A percentile compares a stretch with the other conserved stretches of the same genome.
Evolutionary conservation across 2,329 filamentous ascomycete species (phyloP).

Genomic region (Decorospora gaudefroyi): DNA sequence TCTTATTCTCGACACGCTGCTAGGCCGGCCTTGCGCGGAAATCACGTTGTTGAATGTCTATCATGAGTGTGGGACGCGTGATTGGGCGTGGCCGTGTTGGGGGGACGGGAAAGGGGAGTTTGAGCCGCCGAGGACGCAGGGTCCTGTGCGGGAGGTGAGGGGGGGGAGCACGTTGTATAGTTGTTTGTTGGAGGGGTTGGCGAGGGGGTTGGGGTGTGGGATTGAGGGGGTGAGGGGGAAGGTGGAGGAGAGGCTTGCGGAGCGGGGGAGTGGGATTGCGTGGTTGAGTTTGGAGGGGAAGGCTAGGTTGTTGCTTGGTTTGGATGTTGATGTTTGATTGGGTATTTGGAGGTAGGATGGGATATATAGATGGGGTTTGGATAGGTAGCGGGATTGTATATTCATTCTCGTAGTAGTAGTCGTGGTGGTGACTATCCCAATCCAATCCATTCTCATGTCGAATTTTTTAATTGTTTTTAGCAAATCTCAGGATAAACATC

Average conservation of each 20-base stretch:
- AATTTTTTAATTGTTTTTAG: too few species aligned
- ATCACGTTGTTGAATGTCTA: slow-evolving; percentile 35
- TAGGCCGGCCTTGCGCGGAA: slow-evolving; percentile 20
- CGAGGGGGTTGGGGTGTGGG: slow-evolving; percentile 21
- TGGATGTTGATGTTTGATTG: too few species aligned
- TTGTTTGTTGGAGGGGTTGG: slow-evolving; percentile 34
- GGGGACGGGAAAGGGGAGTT: slow-evolving; percentile 26
- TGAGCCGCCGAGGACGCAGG: slow-evolving; percentile 35
- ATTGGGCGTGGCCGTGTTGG: slow-evolving; percentile 34
- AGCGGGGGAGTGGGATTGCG: slow-evolving; percentile 26
- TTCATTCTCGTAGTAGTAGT: too few species aligned
- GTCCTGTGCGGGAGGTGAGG: slow-evolving; percentile 24
- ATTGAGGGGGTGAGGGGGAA: slow-evolving; percentile 27
- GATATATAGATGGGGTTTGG: too few species aligned
- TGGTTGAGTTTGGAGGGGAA: slow-evolving; percentile 34
- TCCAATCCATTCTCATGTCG: neutral
- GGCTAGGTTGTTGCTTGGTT: slow-evolving; percentile 30
- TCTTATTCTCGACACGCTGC: slow-evolving; percentile 34
- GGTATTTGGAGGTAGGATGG: too few species aligned
- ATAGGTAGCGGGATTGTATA: too few species aligned
- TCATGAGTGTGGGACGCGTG: slow-evolving; percentile 32
- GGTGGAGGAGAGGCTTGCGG: slow-evolving; percentile 27
- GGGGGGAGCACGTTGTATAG: slow-evolving; percentile 28
- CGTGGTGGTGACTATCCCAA: too few species aligned
- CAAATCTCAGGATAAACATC: slow-evolving; percentile 49